These are phyloP conservation scores for Phaseolus coccineus DNA, from an alignment of 331 rosid genomes.

Conservation along the genomic window DNA sequence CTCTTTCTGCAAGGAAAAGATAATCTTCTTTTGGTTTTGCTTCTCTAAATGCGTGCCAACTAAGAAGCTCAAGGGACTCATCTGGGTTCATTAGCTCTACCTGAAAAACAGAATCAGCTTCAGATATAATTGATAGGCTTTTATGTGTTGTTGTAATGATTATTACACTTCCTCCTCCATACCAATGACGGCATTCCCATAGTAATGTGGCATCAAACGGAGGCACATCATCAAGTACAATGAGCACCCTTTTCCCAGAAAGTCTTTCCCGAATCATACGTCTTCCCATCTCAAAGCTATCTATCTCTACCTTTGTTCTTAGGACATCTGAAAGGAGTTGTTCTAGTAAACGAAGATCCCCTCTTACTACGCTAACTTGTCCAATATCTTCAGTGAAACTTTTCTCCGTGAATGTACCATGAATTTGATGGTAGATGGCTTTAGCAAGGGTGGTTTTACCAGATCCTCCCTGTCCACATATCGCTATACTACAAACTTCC, in stretches of 20 bases:
- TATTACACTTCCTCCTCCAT: background rate
- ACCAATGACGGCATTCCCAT: background rate
- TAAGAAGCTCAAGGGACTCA: slow-evolving; percentile 39
- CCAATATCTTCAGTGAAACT: too few species aligned
- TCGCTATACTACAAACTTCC: background rate
- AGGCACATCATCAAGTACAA: background rate
- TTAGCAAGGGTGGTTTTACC: background rate
- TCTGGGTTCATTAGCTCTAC: background rate
- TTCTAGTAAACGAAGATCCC: too few species aligned
- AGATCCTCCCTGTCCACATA: too few species aligned
- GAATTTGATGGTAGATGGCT: background rate
- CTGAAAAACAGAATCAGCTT: background rate
- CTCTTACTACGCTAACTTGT: background rate
- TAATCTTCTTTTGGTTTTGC: background rate
- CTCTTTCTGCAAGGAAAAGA: background rate
- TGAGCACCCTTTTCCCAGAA: background rate
- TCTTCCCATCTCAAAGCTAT: background rate
- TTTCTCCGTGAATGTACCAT: too few species aligned
- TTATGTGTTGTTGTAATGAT: background rate
- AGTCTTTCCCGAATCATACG: background rate
- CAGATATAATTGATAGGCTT: accelerated
- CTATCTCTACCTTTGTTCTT: too few species aligned
- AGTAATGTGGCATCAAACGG: too few species aligned
- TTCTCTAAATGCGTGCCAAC: slow-evolving; percentile 31
- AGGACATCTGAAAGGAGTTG: background rate